A percentile compares a stretch with the other conserved stretches of the same genome.
Evolutionary conservation across 1,139 yeast genomes (phyloP).

Genomic region (Yamadazyma pseudoaaseri): DNA sequence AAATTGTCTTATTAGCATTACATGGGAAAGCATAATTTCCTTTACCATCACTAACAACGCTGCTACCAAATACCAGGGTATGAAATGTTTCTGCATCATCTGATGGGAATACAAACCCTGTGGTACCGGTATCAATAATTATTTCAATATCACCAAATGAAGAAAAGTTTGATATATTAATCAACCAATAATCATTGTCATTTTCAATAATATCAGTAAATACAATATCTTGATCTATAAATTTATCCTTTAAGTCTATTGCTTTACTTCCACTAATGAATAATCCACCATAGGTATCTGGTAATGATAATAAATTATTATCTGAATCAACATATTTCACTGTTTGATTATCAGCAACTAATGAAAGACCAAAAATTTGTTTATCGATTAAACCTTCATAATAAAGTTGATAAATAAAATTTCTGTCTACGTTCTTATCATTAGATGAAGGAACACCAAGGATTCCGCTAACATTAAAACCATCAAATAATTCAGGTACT

Average conservation of each 20-base stretch:
- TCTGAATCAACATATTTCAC: constrained; percentile 12
- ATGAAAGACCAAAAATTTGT: constrained; percentile 22
- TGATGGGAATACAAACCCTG: constrained; percentile 57
- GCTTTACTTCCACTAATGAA: constrained; percentile 26
- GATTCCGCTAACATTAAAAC: constrained; percentile 58
- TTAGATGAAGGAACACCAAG: constrained; percentile 55
- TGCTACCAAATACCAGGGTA: constrained; percentile 39
- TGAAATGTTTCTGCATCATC: constrained; percentile 56
- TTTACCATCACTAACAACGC: constrained; percentile 52
- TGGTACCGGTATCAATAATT: constrained; percentile 67
- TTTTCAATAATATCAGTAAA: constrained; percentile 41
- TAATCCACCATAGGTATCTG: constrained; percentile 25
- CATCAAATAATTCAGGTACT: constrained; percentile 54
- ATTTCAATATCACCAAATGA: constrained; percentile 28
- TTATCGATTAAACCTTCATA: constrained; percentile 18
- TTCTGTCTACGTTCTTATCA: constrained; percentile 14
- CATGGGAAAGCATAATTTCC: constrained; percentile 62
- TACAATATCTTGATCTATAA: constrained; percentile 22
- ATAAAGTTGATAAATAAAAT: constrained; percentile 23
- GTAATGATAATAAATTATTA: constrained; percentile 11
- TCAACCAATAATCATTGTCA: constrained; percentile 51
- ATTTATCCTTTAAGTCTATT: constrained; percentile 13
- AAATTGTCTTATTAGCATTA: constrained; percentile 33
- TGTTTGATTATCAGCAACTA: constrained; percentile 19
- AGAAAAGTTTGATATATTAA: constrained; percentile 27